Evolutionary conservation across 306 rosid species (phyloP).

Genomic region (Lathyrus tuberosus): DNA sequence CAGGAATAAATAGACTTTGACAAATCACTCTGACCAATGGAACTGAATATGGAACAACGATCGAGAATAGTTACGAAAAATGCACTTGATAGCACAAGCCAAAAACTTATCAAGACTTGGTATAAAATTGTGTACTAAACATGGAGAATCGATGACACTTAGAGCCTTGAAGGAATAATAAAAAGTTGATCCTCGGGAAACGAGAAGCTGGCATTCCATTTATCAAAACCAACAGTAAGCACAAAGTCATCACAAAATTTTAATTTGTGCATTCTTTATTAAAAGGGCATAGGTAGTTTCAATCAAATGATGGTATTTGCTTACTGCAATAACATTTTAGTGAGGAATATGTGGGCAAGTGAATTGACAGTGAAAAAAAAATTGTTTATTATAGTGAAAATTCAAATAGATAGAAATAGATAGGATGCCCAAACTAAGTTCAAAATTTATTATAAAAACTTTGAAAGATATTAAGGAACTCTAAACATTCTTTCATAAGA

Average conservation of each 20-base stretch:
- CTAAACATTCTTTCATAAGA: background rate
- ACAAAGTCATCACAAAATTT: background rate
- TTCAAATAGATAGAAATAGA: background rate
- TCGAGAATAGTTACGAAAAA: background rate
- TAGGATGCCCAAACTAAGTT: background rate
- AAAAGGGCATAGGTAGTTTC: background rate
- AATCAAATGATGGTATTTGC: background rate
- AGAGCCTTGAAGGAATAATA: background rate
- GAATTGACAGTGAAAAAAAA: background rate
- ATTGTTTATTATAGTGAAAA: background rate
- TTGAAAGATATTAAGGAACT: background rate
- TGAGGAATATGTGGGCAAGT: background rate
- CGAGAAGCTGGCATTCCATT: background rate
- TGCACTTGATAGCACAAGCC: background rate
- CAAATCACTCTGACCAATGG: constrained; percentile 3
- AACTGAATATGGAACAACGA: background rate
- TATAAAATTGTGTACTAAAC: background rate
- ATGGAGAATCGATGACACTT: background rate
- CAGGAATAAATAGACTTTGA: background rate
- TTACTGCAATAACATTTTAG: background rate
- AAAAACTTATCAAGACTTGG: background rate
- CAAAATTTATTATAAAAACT: background rate
- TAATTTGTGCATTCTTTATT: background rate
- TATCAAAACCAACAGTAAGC: constrained; percentile 3
- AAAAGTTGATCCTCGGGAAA: background rate